phyloP scores from a whole-genome alignment of 2,329 filamentous ascomycete genomes.

The Gnomoniopsis sp. region DNA sequence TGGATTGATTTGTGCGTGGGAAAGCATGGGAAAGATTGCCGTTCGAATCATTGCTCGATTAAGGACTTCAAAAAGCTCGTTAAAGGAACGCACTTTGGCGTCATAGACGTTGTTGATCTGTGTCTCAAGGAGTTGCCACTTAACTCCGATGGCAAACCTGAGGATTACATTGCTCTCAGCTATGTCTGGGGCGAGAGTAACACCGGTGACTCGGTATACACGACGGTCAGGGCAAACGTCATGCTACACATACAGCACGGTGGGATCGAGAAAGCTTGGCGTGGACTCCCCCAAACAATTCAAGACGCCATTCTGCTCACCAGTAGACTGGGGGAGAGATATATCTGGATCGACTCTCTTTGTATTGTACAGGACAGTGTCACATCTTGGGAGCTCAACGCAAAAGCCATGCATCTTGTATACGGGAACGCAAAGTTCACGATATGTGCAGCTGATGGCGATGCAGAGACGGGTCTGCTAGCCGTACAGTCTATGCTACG shows the following conservation, averaged over 20 bases:
- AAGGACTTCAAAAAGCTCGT: too few species aligned
- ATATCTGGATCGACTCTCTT: not conserved
- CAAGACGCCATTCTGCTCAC: not conserved
- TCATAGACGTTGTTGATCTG: too few species aligned
- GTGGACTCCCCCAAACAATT: not conserved
- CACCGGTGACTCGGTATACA: too few species aligned
- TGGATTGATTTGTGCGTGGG: too few species aligned
- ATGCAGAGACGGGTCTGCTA: not conserved
- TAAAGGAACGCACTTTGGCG: too few species aligned
- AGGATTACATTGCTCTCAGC: too few species aligned
- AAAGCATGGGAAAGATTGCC: too few species aligned
- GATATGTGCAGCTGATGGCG: slow-evolving; percentile 31
- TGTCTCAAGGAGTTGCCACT: too few species aligned
- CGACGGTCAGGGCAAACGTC: too few species aligned
- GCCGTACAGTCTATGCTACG: not conserved
- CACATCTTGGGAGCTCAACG: slow-evolving; percentile 26
- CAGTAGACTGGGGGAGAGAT: not conserved
- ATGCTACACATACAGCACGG: not conserved
- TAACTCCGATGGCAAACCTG: too few species aligned
- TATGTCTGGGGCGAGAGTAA: too few species aligned
- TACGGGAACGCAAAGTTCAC: slow-evolving; percentile 31
- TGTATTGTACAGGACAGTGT: not conserved
- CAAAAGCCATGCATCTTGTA: slow-evolving; percentile 28
- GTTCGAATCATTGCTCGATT: too few species aligned
- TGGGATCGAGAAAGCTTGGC: not conserved